Conservation (phyloP, 208 protist genomes). For the Acanthamoeba royreba region DNA sequence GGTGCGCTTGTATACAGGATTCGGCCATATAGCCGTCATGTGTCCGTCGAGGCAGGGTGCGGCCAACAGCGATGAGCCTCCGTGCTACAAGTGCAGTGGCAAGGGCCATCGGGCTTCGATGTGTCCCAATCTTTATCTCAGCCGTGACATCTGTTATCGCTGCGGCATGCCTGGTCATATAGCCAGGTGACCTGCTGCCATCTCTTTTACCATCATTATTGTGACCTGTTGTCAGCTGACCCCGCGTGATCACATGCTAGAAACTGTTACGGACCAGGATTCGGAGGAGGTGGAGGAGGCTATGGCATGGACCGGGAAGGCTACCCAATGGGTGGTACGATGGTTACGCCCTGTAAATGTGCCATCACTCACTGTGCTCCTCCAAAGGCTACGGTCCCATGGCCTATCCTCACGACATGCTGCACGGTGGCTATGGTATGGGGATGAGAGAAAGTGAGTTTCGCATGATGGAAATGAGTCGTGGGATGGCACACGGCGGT, state of each 20-base stretch:
- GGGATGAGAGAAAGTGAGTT: conserved; percentile 26
- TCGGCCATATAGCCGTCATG: conserved; percentile 40
- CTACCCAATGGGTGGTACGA: conserved; percentile 37
- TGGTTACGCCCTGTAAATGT: not conserved
- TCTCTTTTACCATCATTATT: not conserved
- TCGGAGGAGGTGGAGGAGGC: not conserved
- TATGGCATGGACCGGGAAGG: not conserved
- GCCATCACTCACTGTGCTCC: not conserved
- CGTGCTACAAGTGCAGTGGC: conserved; percentile 47
- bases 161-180: conserved; percentile 30
- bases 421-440: not conserved
- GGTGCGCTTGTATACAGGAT: too few species aligned
- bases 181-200: not conserved
- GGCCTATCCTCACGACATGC: not conserved
- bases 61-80: conserved; percentile 32
- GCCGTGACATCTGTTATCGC: conserved; percentile 37
- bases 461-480: conserved; percentile 25
- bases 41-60: conserved; percentile 24
- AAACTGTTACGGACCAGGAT: not conserved
- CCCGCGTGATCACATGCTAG: too few species aligned
- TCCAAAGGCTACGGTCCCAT: not conserved
- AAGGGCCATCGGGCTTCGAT: not conserved
- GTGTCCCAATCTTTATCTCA: conserved; percentile 46
- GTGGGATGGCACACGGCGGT: not conserved
- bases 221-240: too few species aligned